Evolutionary conservation across 2,329 filamentous ascomycete genomes (phyloP).

Genomic region (Botryotinia convoluta): DNA sequence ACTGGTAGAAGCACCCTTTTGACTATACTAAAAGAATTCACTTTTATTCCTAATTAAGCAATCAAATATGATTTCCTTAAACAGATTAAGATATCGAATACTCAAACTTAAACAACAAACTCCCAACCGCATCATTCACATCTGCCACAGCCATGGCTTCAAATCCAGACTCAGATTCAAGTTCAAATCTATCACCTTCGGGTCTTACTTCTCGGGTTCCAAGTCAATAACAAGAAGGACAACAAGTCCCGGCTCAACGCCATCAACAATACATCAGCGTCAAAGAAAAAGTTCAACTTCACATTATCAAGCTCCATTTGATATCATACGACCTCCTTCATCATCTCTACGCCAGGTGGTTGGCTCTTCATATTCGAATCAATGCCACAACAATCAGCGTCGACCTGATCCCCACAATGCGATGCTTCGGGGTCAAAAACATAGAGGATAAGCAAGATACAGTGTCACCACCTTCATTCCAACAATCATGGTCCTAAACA

Average conservation of each 20-base stretch:
- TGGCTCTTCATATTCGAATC: too few relatives aligned
- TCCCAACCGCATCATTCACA: background rate
- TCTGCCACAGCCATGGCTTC: background rate
- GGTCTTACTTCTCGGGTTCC: too few relatives aligned
- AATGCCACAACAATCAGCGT: background rate
- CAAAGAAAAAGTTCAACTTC: too few relatives aligned
- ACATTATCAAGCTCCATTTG: too few relatives aligned
- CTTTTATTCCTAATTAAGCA: background rate
- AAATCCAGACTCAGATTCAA: background rate
- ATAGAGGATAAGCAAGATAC: background rate
- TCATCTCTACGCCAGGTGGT: too few relatives aligned
- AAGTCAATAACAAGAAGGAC: too few relatives aligned
- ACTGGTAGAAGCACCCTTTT: background rate
- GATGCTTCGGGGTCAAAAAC: background rate
- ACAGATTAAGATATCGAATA: background rate
- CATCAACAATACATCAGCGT: too few relatives aligned
- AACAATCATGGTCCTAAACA: background rate
- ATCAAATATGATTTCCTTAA: background rate
- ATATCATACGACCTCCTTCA: too few relatives aligned
- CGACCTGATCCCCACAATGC: background rate
- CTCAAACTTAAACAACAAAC: background rate
- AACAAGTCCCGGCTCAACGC: too few relatives aligned
- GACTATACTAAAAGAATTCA: too few relatives aligned
- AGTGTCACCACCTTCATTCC: background rate
- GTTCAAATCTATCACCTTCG: too few relatives aligned